These are phyloP conservation scores for Neoboletus subvelutipes DNA, from an alignment of 768 basidiomycete genomes.

Conservation along the genomic window DNA sequence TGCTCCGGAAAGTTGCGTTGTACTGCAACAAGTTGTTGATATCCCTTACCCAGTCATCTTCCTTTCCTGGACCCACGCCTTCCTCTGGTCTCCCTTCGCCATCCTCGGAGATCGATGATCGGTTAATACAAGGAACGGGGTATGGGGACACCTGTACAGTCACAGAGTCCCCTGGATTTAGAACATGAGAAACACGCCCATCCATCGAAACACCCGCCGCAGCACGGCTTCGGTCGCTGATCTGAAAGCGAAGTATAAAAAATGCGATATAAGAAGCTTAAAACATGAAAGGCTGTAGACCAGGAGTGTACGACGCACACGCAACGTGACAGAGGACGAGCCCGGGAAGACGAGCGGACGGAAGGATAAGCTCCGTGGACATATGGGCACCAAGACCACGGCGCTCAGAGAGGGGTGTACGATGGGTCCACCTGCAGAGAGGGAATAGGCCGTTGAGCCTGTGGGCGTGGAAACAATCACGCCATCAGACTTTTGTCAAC, in stretches of 20 bases:
- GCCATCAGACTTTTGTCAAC: slow-evolving; percentile 72
- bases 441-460: slow-evolving; percentile 93
- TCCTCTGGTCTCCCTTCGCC: slow-evolving; percentile 47
- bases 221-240: slow-evolving; percentile 81
- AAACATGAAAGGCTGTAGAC: not conserved
- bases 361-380: slow-evolving; percentile 89
- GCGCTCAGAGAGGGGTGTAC: slow-evolving; percentile 91
- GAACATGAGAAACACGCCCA: slow-evolving; percentile 78
- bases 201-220: slow-evolving; percentile 93
- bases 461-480: slow-evolving; percentile 94
- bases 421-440: slow-evolving; percentile 94
- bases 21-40: slow-evolving; percentile 94
- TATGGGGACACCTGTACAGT: slow-evolving; percentile 81
- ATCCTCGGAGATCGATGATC: slow-evolving; percentile 69
- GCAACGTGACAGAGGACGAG: slow-evolving; percentile 70
- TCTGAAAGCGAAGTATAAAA: slow-evolving; percentile 42
- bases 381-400: slow-evolving; percentile 92
- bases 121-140: slow-evolving; percentile 91
- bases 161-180: slow-evolving; percentile 84
- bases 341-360: slow-evolving; percentile 88
- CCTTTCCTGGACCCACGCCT: slow-evolving; percentile 75
- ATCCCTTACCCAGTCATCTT: slow-evolving; percentile 95
- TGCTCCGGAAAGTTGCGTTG: slow-evolving; percentile 91
- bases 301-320: slow-evolving; percentile 45
- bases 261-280: slow-evolving; percentile 1